Evolutionary conservation across 768 basidiomycete genomes (phyloP).

Genomic region (Kwoniella dejecticola): DNA sequence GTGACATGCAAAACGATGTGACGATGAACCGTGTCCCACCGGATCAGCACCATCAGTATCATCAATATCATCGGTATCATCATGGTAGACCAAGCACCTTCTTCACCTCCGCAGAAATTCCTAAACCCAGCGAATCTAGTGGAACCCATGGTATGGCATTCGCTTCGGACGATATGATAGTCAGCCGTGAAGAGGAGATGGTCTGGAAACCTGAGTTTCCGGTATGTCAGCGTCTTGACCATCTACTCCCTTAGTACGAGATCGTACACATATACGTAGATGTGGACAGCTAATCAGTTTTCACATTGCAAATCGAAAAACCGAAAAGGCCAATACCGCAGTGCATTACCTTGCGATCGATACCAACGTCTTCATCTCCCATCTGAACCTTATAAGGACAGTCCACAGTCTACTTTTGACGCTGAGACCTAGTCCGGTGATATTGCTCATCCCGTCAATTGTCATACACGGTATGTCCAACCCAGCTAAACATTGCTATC

Average conservation of each 20-base stretch:
- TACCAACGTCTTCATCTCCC: slow-evolving; percentile 42
- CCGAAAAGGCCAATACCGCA: not conserved
- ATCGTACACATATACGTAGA: not conserved
- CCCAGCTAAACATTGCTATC: not conserved
- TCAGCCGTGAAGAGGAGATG: slow-evolving; percentile 21
- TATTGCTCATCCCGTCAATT: slow-evolving; percentile 32
- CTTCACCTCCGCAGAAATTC: too few relatives aligned
- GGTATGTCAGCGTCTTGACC: not conserved
- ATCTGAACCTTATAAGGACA: slow-evolving; percentile 23
- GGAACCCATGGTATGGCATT: too few relatives aligned
- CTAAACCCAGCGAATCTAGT: too few relatives aligned
- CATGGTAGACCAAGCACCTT: too few relatives aligned
- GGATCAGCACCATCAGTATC: too few relatives aligned
- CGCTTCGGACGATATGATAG: slow-evolving; percentile 1
- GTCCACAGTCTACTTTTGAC: slow-evolving; percentile 13
- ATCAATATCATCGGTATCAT: too few relatives aligned
- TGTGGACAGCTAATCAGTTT: not conserved
- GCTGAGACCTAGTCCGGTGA: slow-evolving; percentile 4
- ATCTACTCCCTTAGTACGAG: not conserved
- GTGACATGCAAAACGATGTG: too few relatives aligned
- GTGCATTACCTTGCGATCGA: slow-evolving; percentile 37
- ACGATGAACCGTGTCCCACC: too few relatives aligned
- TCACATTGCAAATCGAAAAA: not conserved
- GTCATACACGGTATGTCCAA: slow-evolving; percentile 43
- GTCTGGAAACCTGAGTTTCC: slow-evolving; percentile 21